Base-by-base conservation (phyloP, 371 early-diverging fungal genomes). In the Zancudomyces culisetae region DNA sequence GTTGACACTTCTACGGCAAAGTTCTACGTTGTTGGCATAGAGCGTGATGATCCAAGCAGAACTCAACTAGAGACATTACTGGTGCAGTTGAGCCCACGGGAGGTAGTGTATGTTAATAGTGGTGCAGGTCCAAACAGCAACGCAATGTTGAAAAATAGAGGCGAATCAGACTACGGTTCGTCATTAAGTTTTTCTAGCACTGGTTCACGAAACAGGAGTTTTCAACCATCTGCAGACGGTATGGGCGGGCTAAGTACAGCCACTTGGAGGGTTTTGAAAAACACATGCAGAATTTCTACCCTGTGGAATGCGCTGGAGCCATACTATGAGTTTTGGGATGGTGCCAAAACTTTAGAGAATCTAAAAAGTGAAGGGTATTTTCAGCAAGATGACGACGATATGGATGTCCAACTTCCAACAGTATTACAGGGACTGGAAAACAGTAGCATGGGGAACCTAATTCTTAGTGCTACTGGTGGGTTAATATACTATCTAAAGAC, bases 1-100 rank as follows among this genome's bases (percentile, higher is more conserved):
- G 95, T 94, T 13, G 98, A 99, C 62, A 89, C 98, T 0, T 70
- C 94, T 0, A 91, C 93, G 0, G 90, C 90, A 10, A 83, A 88
- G 60, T 89, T 98, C 63, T 78, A 78, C 45, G 48, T 92, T 28
- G 75, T 79, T 48, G 57, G 60, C 1, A 66, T 73, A 2, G 83
- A 92, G 51, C 69, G 78, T 28, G 99, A 99, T 60, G 94, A 92
- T 59, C 61, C 70, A 21, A 78, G 87, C 54, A 73, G 89, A 13
- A 87, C 89, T 18, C 74, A 74, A 30, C 75, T 99, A 27, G 92
- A 89, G 61, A 98, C 96, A 0, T 60, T 99, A 45, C 70, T 98
- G 19, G 73, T 85, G 57, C 98, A 98, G 64, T 65, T 90, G 29
- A 82, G 82, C 55, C 96, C 96, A 8, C 71, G 74, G 21, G 96